Base-by-base conservation (phyloP, 306 rosid genomes). In the Carpinus fangiana region DNA sequence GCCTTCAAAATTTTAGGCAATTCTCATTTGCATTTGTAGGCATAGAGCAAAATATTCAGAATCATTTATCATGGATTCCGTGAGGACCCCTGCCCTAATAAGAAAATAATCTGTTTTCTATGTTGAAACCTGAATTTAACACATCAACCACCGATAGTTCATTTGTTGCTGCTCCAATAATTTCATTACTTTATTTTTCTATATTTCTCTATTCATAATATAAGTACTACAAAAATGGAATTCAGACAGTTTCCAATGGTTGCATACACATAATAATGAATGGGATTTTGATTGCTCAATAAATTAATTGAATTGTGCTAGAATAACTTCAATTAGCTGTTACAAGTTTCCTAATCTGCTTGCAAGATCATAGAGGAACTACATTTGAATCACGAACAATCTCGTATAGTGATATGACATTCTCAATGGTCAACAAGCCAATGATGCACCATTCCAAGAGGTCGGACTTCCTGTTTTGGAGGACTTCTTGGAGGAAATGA, bases 361-460 rank as follows among this genome's bases (percentile, higher is more conserved):
- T 64, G 81, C 79, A 41, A 38, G 52, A 70, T 76, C 56, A 81
- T 34, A 68, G 51, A 47, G 85, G 81, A 79, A 79, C 60, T 62
- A 87, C 73, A 76, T 77, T 88, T 73, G 98, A 87, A 73, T 82
- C 97, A 45, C 75, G 87, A 88, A 91, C 78, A 79, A 95, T 88
- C 90, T 95, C 97, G n/a, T 93, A 90, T 16, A 93, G 11, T 50
- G 96, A 93, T 79, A 95, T 83, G 12, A 83, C 88, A 81, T 91
- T 95, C 82, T 95, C 98, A 67, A 95, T 86, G 3, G 75, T 85
- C 93, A 95, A 84, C 61, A 95, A 86, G 80, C 93, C 94, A 76
- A 95, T 95, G 81, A 95, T 91, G 88, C 98, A 93, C 99, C 99
- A 92, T 73, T 93, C 97, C 90, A 95, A 87, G 86, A 93, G 89